Evolutionary conservation across 2,329 filamentous ascomycete genomes (phyloP), one percentile per base, ranked within the genome.

Genomic region (Ascochyta pisi): DNA sequence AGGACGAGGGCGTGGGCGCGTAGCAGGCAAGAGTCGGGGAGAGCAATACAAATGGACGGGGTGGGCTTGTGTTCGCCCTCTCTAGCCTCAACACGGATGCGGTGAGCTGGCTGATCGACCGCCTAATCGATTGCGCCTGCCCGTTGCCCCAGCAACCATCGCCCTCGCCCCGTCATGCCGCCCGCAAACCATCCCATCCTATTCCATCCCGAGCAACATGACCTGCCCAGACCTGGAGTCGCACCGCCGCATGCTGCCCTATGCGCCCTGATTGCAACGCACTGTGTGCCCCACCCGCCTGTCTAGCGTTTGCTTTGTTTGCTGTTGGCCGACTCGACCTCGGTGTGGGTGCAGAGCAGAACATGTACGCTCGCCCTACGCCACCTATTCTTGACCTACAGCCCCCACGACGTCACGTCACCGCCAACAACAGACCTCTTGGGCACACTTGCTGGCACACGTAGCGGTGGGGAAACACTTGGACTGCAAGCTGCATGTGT

Each of bases 51-150:
- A 33, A 35, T 27, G 53, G 42, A 33, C 53, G 8, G 24, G 37
- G 47, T 33, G 37, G 41, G 47, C 53, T 42, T 37, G 53, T 50
- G 42, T 54, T 46, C 29, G 12, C 10, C 4, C 29, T 31, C 13
- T 23, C 47, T 50, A 47, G 15, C 46, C 52, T 50, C 52, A 41
- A 61, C 69, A 65, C 64, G 62, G 60, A 62, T 65, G 54, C 49
- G 44, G 39, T 51, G 54, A 47, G 54, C 51, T 54, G 43, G 49
- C 51, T 46, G 52, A 57, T 49, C 39, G 48, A 51, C 45, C 44
- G 47, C 54, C 23, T 23, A 37, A 46, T 53, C 50, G 50, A 53
- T 41, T 42, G 52, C 52, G 23, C 40, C 42, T 34, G 43, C 27
- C 15, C 50, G 61, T 64, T 62, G 41, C 61, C 52, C 40, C 3